These are phyloP conservation scores for Aspergillus spinulosporus DNA, from an alignment of 2,329 filamentous ascomycete genomes.

Conservation along the genomic window DNA sequence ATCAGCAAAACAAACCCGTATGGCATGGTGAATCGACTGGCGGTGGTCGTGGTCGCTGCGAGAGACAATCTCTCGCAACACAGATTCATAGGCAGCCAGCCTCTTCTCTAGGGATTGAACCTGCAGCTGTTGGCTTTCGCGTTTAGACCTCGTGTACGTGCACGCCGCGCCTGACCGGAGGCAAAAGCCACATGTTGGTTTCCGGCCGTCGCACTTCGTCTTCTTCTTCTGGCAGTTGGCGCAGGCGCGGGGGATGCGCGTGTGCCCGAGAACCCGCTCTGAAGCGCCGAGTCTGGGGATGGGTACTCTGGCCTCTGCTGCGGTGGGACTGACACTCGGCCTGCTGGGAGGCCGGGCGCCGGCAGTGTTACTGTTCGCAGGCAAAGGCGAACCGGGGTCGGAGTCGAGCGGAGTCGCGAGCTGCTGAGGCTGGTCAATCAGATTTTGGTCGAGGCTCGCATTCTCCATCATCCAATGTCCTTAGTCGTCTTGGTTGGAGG, in stretches of 20 bases:
- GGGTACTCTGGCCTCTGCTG: conserved; percentile 1
- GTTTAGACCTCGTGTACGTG: conserved; percentile 20
- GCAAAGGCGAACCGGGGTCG: neutral
- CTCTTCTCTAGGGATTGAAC: conserved; percentile 11
- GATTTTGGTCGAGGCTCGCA: neutral
- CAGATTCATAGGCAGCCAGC: conserved; percentile 17
- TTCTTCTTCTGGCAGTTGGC: conserved; percentile 21
- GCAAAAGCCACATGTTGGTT: conserved; percentile 20
- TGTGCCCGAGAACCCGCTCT: neutral
- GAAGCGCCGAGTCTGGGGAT: conserved; percentile 8
- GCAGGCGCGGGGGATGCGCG: conserved; percentile 22
- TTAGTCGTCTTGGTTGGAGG: neutral
- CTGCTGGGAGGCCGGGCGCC: neutral
- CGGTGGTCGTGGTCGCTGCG: conserved; percentile 2
- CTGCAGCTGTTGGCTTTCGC: conserved; percentile 18
- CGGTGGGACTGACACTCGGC: neutral
- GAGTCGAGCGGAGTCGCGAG: conserved; percentile 5
- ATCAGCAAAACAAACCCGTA: conserved; percentile 12
- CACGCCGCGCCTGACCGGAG: conserved; percentile 13
- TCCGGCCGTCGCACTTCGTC: conserved; percentile 24
- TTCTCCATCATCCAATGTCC: neutral
- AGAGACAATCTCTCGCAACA: conserved; percentile 19
- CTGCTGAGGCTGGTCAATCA: neutral
- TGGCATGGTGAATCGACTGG: conserved; percentile 15
- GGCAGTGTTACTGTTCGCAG: neutral